A percentile compares a stretch with the other conserved stretches of the same genome.
These are phyloP conservation scores for Xylariaceae sp. DNA, from an alignment of 2,329 filamentous ascomycete genomes.

Conservation along the genomic window DNA sequence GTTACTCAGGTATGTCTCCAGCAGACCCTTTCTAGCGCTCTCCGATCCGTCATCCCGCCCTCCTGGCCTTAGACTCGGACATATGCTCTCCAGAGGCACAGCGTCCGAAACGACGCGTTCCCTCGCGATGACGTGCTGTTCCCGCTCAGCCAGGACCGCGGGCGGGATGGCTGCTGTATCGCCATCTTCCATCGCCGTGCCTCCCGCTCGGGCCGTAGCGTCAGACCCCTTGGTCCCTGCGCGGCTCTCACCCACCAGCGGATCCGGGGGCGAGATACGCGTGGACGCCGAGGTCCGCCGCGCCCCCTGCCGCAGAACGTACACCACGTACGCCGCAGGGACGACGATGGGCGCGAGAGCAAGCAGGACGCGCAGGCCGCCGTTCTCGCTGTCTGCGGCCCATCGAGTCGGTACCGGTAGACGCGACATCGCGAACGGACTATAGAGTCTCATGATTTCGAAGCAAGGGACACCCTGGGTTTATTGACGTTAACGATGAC, in stretches of 20 bases:
- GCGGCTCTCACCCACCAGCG: background rate
- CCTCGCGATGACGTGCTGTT: constrained; percentile 25
- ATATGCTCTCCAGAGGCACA: constrained; percentile 16
- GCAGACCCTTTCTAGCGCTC: background rate
- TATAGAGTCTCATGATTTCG: background rate
- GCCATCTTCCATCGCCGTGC: background rate
- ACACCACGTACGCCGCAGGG: constrained; percentile 25
- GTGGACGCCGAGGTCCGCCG: constrained; percentile 18
- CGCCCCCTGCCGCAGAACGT: constrained; percentile 19
- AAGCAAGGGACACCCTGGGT: too few species aligned
- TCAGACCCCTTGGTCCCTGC: background rate
- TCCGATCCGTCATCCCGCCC: background rate
- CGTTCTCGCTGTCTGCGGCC: background rate
- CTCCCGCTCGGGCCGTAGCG: too few species aligned
- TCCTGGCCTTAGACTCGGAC: background rate
- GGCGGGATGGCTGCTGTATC: constrained; percentile 17
- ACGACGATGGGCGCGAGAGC: constrained; percentile 25
- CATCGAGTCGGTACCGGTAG: constrained; percentile 2
- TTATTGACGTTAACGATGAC: background rate
- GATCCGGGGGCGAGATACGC: constrained; percentile 19
- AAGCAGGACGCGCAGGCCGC: constrained; percentile 13
- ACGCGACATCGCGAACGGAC: background rate
- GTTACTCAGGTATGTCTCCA: constrained; percentile 30
- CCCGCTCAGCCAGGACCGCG: constrained; percentile 7
- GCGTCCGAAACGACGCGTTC: constrained; percentile 31